phyloP scores from a whole-genome alignment of 495 filamentous ascomycete genomes.

The Hyaloscypha variabilis region DNA sequence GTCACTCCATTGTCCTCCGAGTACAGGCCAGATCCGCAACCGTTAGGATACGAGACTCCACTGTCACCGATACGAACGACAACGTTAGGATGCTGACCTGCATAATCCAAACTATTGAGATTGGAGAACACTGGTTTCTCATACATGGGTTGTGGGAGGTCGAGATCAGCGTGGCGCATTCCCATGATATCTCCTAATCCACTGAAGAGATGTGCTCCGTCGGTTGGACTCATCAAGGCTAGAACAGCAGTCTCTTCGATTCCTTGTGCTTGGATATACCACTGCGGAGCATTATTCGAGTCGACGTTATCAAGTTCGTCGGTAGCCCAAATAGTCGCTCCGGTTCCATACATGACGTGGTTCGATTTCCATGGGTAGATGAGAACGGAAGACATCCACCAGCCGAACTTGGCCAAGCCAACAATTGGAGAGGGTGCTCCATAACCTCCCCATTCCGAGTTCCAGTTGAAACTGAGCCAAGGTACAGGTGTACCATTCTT shows the following conservation, averaged over 20 bases:
- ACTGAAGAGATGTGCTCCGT: conserved; percentile 14
- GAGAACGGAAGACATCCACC: conserved; percentile 12
- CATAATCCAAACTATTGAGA: conserved; percentile 9
- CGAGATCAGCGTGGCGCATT: conserved; percentile 5
- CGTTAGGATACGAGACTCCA: conserved; percentile 12
- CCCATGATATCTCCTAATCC: conserved; percentile 17
- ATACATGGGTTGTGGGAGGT: conserved; percentile 5
- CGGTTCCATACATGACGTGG: conserved; percentile 11
- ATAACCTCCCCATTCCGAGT: conserved; percentile 17
- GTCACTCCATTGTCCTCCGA: background rate
- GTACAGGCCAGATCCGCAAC: conserved; percentile 12
- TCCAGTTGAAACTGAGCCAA: conserved; percentile 18
- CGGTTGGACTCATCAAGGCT: conserved; percentile 13
- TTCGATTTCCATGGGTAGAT: conserved; percentile 14
- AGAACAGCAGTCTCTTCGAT: conserved; percentile 17
- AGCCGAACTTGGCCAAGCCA: conserved; percentile 13
- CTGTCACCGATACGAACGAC: conserved; percentile 8
- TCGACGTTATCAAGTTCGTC: conserved; percentile 7
- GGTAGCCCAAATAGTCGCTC: conserved; percentile 16
- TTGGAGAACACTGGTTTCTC: conserved; percentile 12
- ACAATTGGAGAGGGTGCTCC: conserved; percentile 19
- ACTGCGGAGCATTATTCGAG: conserved; percentile 6
- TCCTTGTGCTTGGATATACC: conserved; percentile 17
- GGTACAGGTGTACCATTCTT: conserved; percentile 10
- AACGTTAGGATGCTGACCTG: conserved; percentile 14